These are phyloP conservation scores for Alternaria sp. DNA, from an alignment of 2,329 filamentous ascomycete genomes.

Conservation along the genomic window DNA sequence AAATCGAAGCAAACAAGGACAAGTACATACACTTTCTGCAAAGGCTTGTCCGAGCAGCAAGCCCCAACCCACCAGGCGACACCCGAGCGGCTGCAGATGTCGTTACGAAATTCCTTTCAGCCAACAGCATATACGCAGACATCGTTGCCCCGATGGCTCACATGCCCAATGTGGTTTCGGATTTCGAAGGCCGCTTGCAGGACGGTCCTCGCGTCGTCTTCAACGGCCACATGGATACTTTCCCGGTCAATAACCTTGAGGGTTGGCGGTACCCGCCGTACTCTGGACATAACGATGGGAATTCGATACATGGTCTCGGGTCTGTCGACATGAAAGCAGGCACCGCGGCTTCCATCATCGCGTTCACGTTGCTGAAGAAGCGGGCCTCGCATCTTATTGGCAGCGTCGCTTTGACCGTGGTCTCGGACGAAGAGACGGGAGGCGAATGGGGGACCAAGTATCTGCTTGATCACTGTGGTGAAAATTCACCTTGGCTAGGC, in stretches of 20 bases:
- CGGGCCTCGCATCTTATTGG: neutral
- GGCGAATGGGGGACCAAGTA: neutral
- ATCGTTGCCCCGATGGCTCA: neutral
- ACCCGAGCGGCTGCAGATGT: neutral
- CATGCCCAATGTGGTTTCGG: neutral
- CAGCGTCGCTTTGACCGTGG: neutral
- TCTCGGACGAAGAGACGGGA: neutral
- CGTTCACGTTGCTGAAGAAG: neutral
- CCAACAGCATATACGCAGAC: neutral
- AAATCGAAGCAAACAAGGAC: neutral
- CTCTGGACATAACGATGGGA: neutral
- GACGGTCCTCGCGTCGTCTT: neutral
- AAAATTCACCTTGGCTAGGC: neutral
- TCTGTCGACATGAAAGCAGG: neutral
- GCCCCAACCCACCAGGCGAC: neutral
- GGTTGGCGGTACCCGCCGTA: neutral
- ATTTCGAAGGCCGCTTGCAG: neutral
- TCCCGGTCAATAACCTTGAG: neutral
- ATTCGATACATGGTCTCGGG: neutral
- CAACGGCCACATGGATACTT: neutral
- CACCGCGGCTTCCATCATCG: neutral
- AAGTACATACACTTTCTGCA: neutral
- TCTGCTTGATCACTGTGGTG: neutral
- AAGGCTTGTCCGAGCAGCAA: neutral
- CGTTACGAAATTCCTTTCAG: neutral